phyloP scores from a whole-genome alignment of 2,329 filamentous ascomycete species.

The Apiospora koreana region DNA sequence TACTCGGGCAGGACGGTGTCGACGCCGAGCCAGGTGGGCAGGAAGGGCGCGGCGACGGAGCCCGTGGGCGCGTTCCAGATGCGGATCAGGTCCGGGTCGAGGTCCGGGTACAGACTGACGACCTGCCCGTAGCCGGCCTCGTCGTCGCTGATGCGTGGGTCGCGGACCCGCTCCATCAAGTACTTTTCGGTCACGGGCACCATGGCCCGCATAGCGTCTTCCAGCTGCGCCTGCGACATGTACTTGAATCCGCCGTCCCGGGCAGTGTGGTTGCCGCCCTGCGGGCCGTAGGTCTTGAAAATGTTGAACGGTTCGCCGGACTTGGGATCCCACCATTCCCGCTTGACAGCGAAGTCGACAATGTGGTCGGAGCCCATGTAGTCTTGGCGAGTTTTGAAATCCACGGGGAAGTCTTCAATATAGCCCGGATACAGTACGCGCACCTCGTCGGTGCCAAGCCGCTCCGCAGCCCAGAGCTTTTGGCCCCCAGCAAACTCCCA shows the following conservation, averaged over 20 bases:
- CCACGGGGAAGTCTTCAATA: constrained; percentile 28
- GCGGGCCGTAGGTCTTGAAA: constrained; percentile 27
- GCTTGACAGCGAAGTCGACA: constrained; percentile 28
- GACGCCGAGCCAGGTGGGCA: constrained; percentile 31
- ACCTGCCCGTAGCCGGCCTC: constrained; percentile 31
- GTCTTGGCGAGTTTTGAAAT: constrained; percentile 23
- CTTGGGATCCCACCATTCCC: constrained; percentile 28
- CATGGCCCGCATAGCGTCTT: constrained; percentile 37
- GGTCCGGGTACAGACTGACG: constrained; percentile 23
- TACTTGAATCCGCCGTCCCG: constrained; percentile 32
- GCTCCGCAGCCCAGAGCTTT: constrained; percentile 29
- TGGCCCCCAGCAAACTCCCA: constrained; percentile 30
- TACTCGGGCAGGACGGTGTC: constrained; percentile 26
- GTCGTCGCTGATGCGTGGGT: constrained; percentile 28
- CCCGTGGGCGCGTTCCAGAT: constrained; percentile 29
- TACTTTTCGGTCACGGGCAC: constrained; percentile 50
- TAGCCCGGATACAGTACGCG: constrained; percentile 30
- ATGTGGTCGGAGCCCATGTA: constrained; percentile 29
- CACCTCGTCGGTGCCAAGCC: constrained; percentile 24
- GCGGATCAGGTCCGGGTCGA: constrained; percentile 24
- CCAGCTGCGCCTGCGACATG: constrained; percentile 30
- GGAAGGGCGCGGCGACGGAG: constrained; percentile 28
- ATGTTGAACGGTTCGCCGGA: constrained; percentile 28
- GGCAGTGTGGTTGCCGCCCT: constrained; percentile 22
- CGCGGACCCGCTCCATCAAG: constrained; percentile 39